Conservation (phyloP, 2,329 filamentous ascomycete genomes). For the Tolypocladium inflatum region DNA sequence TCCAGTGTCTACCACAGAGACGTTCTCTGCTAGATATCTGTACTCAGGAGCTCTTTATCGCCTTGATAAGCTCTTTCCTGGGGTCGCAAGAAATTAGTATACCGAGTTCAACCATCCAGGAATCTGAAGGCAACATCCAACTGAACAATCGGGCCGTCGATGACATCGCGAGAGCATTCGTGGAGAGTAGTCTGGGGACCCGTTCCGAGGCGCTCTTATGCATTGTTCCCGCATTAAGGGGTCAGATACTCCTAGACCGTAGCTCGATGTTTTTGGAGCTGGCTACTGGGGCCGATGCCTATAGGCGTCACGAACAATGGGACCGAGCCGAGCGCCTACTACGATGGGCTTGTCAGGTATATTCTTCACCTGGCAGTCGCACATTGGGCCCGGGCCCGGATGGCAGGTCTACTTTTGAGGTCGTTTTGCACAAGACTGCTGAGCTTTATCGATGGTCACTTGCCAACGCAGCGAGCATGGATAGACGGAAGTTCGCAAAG, state of each 20-base stretch:
- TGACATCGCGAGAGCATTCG: slow-evolving; percentile 6
- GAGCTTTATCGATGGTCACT: slow-evolving; percentile 6
- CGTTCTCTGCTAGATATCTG: slow-evolving; percentile 5
- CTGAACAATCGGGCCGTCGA: slow-evolving; percentile 2
- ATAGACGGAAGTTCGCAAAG: background rate
- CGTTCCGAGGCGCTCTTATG: slow-evolving; percentile 4
- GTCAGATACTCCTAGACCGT: background rate
- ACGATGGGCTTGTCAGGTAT: slow-evolving; percentile 1
- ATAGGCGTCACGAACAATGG: background rate
- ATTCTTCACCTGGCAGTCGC: background rate
- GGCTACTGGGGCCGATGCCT: background rate
- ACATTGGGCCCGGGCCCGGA: background rate
- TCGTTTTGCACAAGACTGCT: background rate
- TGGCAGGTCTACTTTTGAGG: background rate
- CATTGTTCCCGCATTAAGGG: slow-evolving; percentile 5
- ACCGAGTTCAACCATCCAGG: background rate
- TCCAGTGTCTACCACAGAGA: background rate
- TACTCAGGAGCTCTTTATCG: slow-evolving; percentile 8
- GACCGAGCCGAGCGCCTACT: background rate
- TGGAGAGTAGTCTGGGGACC: slow-evolving; percentile 4
- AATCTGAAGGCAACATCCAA: slow-evolving; percentile 3
- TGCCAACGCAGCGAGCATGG: background rate
- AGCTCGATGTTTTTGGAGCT: background rate
- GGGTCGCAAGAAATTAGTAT: background rate
- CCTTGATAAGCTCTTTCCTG: background rate